Evolutionary conservation across 176 grass and related monocot genomes (phyloP), one percentile per base, ranked within the genome.

Genomic region (Alloteropsis semialata): DNA sequence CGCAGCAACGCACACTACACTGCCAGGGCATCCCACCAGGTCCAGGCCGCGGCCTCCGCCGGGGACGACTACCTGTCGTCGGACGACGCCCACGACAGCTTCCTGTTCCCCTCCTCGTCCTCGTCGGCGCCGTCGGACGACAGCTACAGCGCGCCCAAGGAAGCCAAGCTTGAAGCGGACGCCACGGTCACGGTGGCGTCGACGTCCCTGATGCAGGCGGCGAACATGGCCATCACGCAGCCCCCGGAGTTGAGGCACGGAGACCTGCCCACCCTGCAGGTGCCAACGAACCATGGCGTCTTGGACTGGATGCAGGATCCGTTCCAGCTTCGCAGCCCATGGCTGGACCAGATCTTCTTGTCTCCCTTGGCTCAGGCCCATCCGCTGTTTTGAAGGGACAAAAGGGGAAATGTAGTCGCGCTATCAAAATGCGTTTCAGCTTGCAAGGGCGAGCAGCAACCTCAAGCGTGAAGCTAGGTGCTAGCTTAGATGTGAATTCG

Each of bases 251-350:
- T 29, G 39, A 74, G 77, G 39, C 74, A 83, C 32, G 86, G 24
- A 9, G 62, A 82, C 27, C 80, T 81, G 38, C 89, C 82, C 34
- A 69, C 41, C 44, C 51, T 92, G 42, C 89, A 94, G 82, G 60
- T 90, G 5, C 89, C 88, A 3, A 56, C 76, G 28, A 75, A 61
- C 53, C 78, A 55, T 66, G 86, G 84, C 7, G 80, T 39, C 21
- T 65, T 84, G 29, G 95, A 97, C 28, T 89, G 88, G 88, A 45
- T 85, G 80, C 84, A 97, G 64, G 95, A 97, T 5, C 75, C 88
- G 53, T 86, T 85, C 60, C 95, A 92, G 84, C 81, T 85, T 38
- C 86, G 90, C 17, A 97, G 95, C 88, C 79, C 95, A 11, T 97
- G 90, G 95, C 86, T 89, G 34, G 92, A 93, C 17, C 88, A 89